Percentiles rank a stretch among this genome's conserved stretches.
These are phyloP conservation scores for Rhizopus delemar DNA, from an alignment of 371 early-diverging fungal genomes.

Conservation along the genomic window DNA sequence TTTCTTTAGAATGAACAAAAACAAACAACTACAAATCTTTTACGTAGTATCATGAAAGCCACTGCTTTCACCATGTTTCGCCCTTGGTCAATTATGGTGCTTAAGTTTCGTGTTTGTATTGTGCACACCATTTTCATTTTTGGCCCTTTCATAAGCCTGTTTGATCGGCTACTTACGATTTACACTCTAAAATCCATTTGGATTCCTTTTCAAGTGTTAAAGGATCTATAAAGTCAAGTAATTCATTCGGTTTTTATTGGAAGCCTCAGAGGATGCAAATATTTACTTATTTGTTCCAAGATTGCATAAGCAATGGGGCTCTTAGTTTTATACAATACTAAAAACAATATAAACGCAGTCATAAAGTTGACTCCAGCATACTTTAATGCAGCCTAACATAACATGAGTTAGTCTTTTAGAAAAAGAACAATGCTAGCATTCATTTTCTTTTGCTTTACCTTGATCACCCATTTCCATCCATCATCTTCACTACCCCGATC, in stretches of 20 bases:
- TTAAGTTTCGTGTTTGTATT: too few species aligned
- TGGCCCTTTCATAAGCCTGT: too few species aligned
- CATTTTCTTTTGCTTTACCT: constrained; percentile 18
- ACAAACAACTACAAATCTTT: too few species aligned
- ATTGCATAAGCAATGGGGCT: constrained; percentile 42
- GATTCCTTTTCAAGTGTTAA: too few species aligned
- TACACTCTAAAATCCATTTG: too few species aligned
- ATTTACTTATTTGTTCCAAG: constrained; percentile 23
- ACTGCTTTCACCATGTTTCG: too few species aligned
- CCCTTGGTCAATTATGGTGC: too few species aligned
- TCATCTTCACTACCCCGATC: constrained; percentile 21
- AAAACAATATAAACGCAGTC: constrained; percentile 33
- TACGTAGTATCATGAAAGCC: too few species aligned
- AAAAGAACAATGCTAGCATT: neutral
- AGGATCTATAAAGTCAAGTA: too few species aligned
- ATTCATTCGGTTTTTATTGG: constrained; percentile 5
- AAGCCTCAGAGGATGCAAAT: constrained; percentile 20
- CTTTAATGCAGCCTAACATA: constrained; percentile 38
- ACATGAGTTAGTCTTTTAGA: neutral
- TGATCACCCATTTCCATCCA: constrained; percentile 42
- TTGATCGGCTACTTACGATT: too few species aligned
- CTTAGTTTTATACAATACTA: constrained; percentile 35
- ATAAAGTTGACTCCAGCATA: constrained; percentile 44
- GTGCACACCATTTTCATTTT: too few species aligned
- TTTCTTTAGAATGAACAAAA: too few species aligned